A percentile compares a stretch with the other conserved stretches of the same genome.
Evolutionary conservation across 306 rosid genomes (phyloP).

Genomic region (Lathyrus sativus): DNA sequence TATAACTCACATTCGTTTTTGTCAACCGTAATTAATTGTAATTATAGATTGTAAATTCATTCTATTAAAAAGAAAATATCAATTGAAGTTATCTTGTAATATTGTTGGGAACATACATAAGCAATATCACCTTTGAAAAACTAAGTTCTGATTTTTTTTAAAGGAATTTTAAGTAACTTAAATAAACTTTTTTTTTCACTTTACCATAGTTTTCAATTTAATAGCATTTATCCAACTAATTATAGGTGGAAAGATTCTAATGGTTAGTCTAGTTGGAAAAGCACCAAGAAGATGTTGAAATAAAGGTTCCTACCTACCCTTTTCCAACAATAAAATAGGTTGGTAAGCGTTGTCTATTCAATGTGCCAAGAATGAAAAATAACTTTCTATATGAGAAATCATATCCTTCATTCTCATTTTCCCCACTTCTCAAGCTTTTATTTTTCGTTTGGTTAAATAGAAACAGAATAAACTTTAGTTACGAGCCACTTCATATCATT

Average conservation of each 20-base stretch:
- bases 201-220: neutral
- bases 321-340: constrained; percentile 1
- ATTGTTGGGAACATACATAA: too few relatives aligned
- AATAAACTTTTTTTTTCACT: neutral
- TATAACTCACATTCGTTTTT: too few relatives aligned
- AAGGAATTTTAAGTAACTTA: too few relatives aligned
- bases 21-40: too few relatives aligned
- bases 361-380: neutral
- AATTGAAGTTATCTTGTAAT: too few relatives aligned
- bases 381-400: neutral
- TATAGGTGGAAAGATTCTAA: neutral
- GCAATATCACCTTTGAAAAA: too few relatives aligned
- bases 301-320: constrained; percentile 11
- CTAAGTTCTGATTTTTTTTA: too few relatives aligned
- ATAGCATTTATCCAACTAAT: neutral
- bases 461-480: neutral
- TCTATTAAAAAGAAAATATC: too few relatives aligned
- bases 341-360: neutral
- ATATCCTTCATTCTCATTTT: neutral
- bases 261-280: neutral
- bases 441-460: neutral
- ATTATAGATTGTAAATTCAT: too few relatives aligned
- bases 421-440: neutral
- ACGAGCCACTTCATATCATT: too few relatives aligned
- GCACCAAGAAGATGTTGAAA: constrained; percentile 10